Base-by-base conservation (phyloP, 495 filamentous ascomycete genomes). In the Xylaria curta region DNA sequence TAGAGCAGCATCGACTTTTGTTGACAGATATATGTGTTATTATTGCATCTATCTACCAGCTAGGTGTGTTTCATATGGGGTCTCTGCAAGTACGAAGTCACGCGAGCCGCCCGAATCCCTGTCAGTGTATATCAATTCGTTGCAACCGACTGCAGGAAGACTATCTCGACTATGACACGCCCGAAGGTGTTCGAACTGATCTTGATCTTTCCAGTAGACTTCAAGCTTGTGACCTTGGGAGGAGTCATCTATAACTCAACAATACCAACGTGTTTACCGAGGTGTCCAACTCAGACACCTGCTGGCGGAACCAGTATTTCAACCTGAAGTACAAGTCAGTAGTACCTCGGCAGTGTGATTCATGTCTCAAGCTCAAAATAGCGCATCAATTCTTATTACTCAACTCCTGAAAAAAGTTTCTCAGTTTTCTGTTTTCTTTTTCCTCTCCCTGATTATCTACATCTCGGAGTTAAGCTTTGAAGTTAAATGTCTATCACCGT, bases 41-140 rank as follows among this genome's bases (percentile, higher is more conserved):
- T 33, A 19, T 59, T 36, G 54, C 17, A 26, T 31, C 24, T 56
- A 26, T 53, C 28, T 31, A 9, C 54, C 28, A 36, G 19, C 42
- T 28, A 65, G 42, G 40, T 24, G 63, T 66, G 63, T 66, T 66
- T 66, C 63, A 53, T 53, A 66, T 19, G 28, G 47, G 47, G 33
- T 8, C 56, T 44, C 49, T 67, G 47, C 64, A 40, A 66, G 17
- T 17, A 44, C 6, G 58, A 42, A 47, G 64, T 66, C 64, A 66
- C 28, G 31, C 64, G 64, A 66, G 44, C 42, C 12, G 62, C 26
- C n/a, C 26, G 40, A 13, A 65, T 49, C 62, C 62, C 36, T 47
- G 42, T 40, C 42, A 10, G 62, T 3, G 38, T 31, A 63, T 65
- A 42, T 44, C 58, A 21, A 60, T 60, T 38, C 24, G 58, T 21